Conservation (phyloP, 169 alveolate species). For the Plasmodium falciparum region DNA sequence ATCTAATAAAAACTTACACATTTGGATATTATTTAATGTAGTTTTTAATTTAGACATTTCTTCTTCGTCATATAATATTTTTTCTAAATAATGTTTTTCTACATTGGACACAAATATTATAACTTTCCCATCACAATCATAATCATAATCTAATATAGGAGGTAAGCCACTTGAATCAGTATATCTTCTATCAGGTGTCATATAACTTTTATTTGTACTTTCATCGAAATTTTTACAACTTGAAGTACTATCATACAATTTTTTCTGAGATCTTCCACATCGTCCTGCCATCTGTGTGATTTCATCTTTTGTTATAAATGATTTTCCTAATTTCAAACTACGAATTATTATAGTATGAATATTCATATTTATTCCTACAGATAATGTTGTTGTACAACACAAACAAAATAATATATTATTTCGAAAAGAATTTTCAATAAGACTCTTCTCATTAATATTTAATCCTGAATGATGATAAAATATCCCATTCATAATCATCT, state of each 20-base stretch:
- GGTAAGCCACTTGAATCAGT: no score
- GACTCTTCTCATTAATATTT: slow-evolving; percentile 29
- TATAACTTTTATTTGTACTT: background rate
- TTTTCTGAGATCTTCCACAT: slow-evolving; percentile 36
- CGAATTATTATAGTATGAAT: slow-evolving; percentile 59
- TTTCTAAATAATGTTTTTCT: slow-evolving; percentile 32
- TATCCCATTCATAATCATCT: slow-evolving; percentile 51
- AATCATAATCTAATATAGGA: slow-evolving; percentile 28
- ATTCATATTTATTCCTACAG: slow-evolving; percentile 61
- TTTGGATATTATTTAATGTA: slow-evolving; percentile 18
- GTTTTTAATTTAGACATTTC: slow-evolving; percentile 1
- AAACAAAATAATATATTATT: slow-evolving; percentile 53
- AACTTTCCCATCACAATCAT: slow-evolving; percentile 71
- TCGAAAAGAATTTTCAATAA: slow-evolving; percentile 47
- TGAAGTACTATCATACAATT: no score
- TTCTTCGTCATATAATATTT: background rate
- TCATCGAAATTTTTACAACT: background rate
- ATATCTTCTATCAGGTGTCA: background rate
- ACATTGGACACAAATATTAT: background rate
- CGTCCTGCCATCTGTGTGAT: slow-evolving; percentile 64
- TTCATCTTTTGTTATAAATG: slow-evolving; percentile 38
- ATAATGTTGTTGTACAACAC: slow-evolving; percentile 72
- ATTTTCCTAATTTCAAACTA: slow-evolving; percentile 25
- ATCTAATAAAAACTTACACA: slow-evolving; percentile 50
- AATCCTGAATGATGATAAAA: slow-evolving; percentile 68